Evolutionary conservation across 257 asterid species (phyloP).

Genomic region (Pogostemon cablin): DNA sequence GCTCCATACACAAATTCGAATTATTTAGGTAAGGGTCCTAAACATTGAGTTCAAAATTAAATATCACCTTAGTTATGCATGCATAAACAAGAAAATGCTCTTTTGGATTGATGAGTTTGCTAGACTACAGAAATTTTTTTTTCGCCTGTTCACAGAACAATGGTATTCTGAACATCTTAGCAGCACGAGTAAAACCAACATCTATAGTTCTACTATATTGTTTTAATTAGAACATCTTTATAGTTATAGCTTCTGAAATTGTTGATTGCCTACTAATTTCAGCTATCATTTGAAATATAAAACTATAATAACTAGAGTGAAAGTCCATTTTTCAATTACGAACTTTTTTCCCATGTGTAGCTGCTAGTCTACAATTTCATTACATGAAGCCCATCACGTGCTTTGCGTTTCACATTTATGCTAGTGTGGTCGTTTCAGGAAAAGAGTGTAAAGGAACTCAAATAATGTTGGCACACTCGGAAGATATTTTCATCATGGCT

Average conservation of each 20-base stretch:
- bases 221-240: background rate
- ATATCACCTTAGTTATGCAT: slow-evolving; percentile 3
- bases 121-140: background rate
- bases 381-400: slow-evolving; percentile 20
- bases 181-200: slow-evolving; percentile 1
- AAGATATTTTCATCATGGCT: slow-evolving; percentile 30
- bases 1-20: background rate
- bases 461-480: slow-evolving; percentile 27
- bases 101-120: slow-evolving; percentile 4
- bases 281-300: slow-evolving; percentile 3
- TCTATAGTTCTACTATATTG: background rate
- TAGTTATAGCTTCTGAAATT: slow-evolving; percentile 4
- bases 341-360: slow-evolving; percentile 21
- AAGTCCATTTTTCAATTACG: slow-evolving; percentile 1
- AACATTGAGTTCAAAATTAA: background rate
- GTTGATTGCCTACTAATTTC: slow-evolving; percentile 26
- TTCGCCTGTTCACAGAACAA: background rate
- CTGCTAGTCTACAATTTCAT: background rate
- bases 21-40: background rate
- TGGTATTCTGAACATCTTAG: background rate
- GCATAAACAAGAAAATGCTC: slow-evolving; percentile 8
- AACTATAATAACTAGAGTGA: background rate
- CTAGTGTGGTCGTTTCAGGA: slow-evolving; percentile 31
- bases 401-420: slow-evolving; percentile 12
- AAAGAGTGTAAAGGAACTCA: slow-evolving; percentile 23